These are phyloP conservation scores for Aspergillus steynii DNA, from an alignment of 495 filamentous ascomycete species.

Conservation along the genomic window DNA sequence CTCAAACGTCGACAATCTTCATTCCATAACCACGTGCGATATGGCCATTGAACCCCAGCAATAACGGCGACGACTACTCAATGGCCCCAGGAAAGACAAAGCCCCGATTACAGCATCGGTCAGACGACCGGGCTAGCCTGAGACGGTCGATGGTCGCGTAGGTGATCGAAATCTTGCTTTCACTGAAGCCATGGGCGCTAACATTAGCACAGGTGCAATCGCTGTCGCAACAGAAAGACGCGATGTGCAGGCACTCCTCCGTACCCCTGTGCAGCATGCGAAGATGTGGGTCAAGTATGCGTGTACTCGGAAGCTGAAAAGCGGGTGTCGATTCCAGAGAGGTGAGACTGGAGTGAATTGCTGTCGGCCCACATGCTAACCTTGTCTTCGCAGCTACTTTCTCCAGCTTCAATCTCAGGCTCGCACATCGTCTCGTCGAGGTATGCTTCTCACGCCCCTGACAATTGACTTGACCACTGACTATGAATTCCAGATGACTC, in stretches of 20 bases:
- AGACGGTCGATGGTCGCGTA: constrained; percentile 38
- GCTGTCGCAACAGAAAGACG: constrained; percentile 38
- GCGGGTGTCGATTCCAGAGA: constrained; percentile 36
- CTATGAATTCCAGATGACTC: constrained; percentile 1
- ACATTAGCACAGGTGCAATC: constrained; percentile 32
- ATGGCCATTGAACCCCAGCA: constrained; percentile 6
- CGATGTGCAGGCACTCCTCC: constrained; percentile 40
- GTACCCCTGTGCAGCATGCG: constrained; percentile 35
- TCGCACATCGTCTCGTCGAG: constrained; percentile 13
- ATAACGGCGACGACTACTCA: constrained; percentile 6
- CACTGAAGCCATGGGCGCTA: not conserved
- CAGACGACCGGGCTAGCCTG: constrained; percentile 21
- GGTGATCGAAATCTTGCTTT: constrained; percentile 6
- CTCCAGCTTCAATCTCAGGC: constrained; percentile 34
- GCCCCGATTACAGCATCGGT: constrained; percentile 17
- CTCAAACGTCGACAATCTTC: not conserved
- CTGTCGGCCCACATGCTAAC: not conserved
- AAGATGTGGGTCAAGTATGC: constrained; percentile 31
- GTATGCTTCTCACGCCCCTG: not conserved
- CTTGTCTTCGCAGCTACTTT: constrained; percentile 25
- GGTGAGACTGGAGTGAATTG: constrained; percentile 19
- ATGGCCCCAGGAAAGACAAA: constrained; percentile 31
- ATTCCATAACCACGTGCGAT: not conserved
- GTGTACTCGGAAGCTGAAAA: constrained; percentile 43
- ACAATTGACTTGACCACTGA: not conserved